Evolutionary conservation across 306 rosid genomes (phyloP), one percentile per base, ranked within the genome.

Genomic region (Benincasa hispida): DNA sequence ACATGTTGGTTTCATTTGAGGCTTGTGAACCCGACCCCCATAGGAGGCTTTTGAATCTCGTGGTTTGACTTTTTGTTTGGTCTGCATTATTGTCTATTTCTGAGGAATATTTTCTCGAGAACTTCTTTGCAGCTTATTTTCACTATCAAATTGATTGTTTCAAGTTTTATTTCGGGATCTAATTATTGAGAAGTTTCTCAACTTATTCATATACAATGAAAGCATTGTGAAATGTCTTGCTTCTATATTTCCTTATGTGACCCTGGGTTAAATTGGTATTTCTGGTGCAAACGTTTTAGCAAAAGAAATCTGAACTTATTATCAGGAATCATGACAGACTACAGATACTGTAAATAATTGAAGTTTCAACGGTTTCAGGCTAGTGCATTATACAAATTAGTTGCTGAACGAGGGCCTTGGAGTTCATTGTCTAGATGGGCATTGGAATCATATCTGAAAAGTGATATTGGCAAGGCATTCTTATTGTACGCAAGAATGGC

Each of bases 341-440:
- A 22, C 77, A 32, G 17, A 74, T 55, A 10, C 50, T 28, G 19
- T 32, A 7, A 32, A 74, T 56, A 68, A 69, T 81, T 65, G 80
- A 50, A 53, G 10, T 74, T 72, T 70, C 17, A 39, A 66, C 74
- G 78, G 41, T 82, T 76, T 79, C 88, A 95, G 99, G 99, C 99
- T 42, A 87, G 88, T 82, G 97, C 93, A 47, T 79, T 95, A 24
- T 95, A 90, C 88, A 95, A 90, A 82, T 77, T 90, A 80, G 99
- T 95, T 34, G 99, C 99, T 54, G 99, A 95, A 86, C 90, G 97
- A 78, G 99, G 99, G 56, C 98, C 98, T 2, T 95, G 99, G 99
- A 95, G 86, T 82, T 95, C 98, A 66, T 88, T 95, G 86, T 95
- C 99, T 79, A 87, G 99, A 84, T 95, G 98, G 99, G 99, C 99